Base-by-base conservation (phyloP, 2,329 filamentous ascomycete genomes). In the Didymellaceae sp. region DNA sequence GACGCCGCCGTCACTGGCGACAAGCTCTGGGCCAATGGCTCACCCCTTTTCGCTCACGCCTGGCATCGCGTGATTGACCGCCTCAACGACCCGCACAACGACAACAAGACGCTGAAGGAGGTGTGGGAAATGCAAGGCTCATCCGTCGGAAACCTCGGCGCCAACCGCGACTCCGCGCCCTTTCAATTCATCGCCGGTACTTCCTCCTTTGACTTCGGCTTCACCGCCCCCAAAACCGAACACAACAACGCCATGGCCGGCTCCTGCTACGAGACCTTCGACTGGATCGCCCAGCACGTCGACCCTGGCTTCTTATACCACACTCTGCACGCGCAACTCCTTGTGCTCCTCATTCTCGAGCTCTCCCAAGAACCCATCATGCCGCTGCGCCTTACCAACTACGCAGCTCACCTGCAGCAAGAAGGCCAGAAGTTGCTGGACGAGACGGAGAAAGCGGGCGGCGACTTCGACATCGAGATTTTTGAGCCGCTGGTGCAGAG, bases 121-220 rank as follows among this genome's bases (percentile, higher is more conserved):
- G 77, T 92, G 2, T 97, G 92, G 91, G 83, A 90, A n/a, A 77
- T 80, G 14, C 77, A 81, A 2, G 76, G 82, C 11, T 58, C 58
- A 17, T 76, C 82, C 22, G 77, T 97, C 0, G 85, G 86, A 35
- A 83, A 85, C 2, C 80, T 95, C 0, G 90, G 87, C 10, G 86
- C 86, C 4, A 86, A 83, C 8, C 88, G 90, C 59, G 94, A 97
- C 73, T 94, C 90, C 63, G 88, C 91, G 2, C 86, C 91, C 2
- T 99, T 97, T 72, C 93, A 96, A 73, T 85, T 93, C 68, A 89
- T 97, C 41, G 91, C 90, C 0, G 94, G 94, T 43, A 91, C 86
- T 6, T 93, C 91, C 34, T 92, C 89, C 9, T 79, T 99, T 47
- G 91, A 97, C 70, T 84, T 99, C 58, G 82, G 84, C 21, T 97